Percentiles rank a stretch among this genome's conserved stretches.
phyloP scores from a whole-genome alignment of 2,329 filamentous ascomycete genomes.

The Phialocephala subalpina region DNA sequence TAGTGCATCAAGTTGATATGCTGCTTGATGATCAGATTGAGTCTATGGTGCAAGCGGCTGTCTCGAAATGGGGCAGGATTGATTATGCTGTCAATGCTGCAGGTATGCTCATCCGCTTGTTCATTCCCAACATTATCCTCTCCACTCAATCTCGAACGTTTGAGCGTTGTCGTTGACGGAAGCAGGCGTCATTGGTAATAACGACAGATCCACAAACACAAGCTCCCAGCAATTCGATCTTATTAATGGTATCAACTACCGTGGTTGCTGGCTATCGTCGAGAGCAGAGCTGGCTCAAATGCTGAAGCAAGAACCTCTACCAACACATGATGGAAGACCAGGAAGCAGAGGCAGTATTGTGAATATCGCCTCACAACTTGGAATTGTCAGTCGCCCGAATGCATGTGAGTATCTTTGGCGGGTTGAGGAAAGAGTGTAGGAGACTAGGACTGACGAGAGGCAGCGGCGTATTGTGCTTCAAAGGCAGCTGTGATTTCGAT shows the following conservation, averaged over 20 bases:
- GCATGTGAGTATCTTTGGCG: constrained; percentile 46
- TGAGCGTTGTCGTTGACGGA: not conserved
- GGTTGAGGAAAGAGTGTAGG: not conserved
- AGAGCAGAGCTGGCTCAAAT: constrained; percentile 53
- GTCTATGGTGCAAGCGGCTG: constrained; percentile 43
- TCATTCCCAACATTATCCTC: not conserved
- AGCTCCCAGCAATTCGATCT: constrained; percentile 50
- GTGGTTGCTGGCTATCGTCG: constrained; percentile 54
- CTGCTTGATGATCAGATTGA: constrained; percentile 46
- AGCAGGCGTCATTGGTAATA: constrained; percentile 37
- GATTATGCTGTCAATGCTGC: constrained; percentile 57
- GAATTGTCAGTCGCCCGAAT: constrained; percentile 50
- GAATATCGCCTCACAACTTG: constrained; percentile 54
- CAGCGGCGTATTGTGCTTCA: constrained; percentile 54
- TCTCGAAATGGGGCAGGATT: constrained; percentile 49
- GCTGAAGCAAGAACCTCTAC: constrained; percentile 51
- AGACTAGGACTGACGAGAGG: not conserved
- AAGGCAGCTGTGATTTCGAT: constrained; percentile 55
- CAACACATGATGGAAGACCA: constrained; percentile 52
- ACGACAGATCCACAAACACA: constrained; percentile 40
- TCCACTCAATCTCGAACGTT: not conserved
- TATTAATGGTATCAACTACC: constrained; percentile 52
- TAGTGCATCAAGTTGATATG: constrained; percentile 46
- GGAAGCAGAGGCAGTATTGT: constrained; percentile 52
- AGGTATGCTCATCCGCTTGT: constrained; percentile 36